phyloP scores from a whole-genome alignment of 2,329 filamentous ascomycete species.

The Raffaelea deltoideospora region DNA sequence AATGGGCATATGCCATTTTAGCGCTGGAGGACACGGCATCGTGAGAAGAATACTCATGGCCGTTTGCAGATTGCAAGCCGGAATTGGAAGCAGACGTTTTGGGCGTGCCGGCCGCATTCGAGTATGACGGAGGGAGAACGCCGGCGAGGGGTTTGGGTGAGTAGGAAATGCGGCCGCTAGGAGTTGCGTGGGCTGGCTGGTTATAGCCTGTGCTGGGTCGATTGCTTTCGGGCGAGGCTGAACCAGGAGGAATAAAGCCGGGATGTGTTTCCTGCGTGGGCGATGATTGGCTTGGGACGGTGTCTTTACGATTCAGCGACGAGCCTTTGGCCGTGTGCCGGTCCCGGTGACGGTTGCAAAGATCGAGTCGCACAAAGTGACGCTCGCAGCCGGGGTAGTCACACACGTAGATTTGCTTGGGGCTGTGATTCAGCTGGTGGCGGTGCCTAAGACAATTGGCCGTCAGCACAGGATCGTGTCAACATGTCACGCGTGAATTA shows the following conservation, averaged over 20 bases:
- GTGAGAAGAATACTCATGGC: conserved; percentile 29
- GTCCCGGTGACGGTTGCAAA: conserved; percentile 74
- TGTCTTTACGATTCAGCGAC: conserved; percentile 60
- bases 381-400: conserved; percentile 83
- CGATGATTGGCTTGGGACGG: conserved; percentile 38
- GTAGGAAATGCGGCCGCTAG: conserved; percentile 21
- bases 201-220: conserved; percentile 26
- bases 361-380: conserved; percentile 82
- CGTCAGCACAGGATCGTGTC: neutral
- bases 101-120: conserved; percentile 15
- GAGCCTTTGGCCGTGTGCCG: conserved; percentile 68
- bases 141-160: conserved; percentile 27
- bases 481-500: neutral
- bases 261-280: conserved; percentile 24
- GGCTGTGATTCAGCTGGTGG: conserved; percentile 89
- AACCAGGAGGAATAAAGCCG: conserved; percentile 23
- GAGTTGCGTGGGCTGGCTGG: conserved; percentile 5
- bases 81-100: neutral
- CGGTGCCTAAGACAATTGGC: conserved; percentile 45
- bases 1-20: conserved; percentile 14
- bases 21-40: no score
- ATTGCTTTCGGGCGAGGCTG: conserved; percentile 32
- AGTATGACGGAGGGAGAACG: conserved; percentile 27
- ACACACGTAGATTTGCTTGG: conserved; percentile 89
- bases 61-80: conserved; percentile 10